Evolutionary conservation across 2,329 filamentous ascomycete genomes (phyloP), one percentile per base, ranked within the genome.

Genomic region (Neoascochyta sp.): DNA sequence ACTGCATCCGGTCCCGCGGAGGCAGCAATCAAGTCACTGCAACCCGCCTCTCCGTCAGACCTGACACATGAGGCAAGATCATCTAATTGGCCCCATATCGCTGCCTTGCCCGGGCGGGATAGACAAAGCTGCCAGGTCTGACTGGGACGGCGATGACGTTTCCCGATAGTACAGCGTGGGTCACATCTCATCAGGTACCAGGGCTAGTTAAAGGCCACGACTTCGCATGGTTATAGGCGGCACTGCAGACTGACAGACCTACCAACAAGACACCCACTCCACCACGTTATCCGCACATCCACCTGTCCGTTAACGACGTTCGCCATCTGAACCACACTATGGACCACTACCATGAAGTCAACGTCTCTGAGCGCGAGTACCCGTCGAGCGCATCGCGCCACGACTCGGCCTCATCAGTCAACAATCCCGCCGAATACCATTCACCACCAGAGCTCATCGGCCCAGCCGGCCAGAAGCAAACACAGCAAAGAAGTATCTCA

Each of bases 261-360:
- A n/a, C n/a, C n/a, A n/a, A n/a, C n/a, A n/a, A n/a, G n/a, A n/a
- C n/a, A n/a, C n/a, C 20, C 9, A 22, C 9, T 5, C 4, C 5
- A 5, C 10, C 5, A 22, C 4, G 9, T 11, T n/a, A 9, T 5
- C 12, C 20, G 20, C 5, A 22, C 20, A 5, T 22, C 10, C 20
- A 20, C 12, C 12, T 4, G 20, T n/a, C 20, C 9, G 9, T n/a
- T 10, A 5, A 10, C n/a, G n/a, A n/a, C n/a, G n/a, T n/a, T n/a
- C n/a, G n/a, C n/a, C n/a, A n/a, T n/a, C n/a, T n/a, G n/a, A 32
- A 35, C 22, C 31, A 29, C 36, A 35, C 32, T 17, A 53, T 52
- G 47, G 47, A 52, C 22, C 42, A 44, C 27, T 52, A 53, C 32
- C 50, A 45, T 16, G 27, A 46, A 43, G 27, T 48, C 34, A 52